Conservation (phyloP, 176 grass and related monocot genomes). For the Poa pratensis region DNA sequence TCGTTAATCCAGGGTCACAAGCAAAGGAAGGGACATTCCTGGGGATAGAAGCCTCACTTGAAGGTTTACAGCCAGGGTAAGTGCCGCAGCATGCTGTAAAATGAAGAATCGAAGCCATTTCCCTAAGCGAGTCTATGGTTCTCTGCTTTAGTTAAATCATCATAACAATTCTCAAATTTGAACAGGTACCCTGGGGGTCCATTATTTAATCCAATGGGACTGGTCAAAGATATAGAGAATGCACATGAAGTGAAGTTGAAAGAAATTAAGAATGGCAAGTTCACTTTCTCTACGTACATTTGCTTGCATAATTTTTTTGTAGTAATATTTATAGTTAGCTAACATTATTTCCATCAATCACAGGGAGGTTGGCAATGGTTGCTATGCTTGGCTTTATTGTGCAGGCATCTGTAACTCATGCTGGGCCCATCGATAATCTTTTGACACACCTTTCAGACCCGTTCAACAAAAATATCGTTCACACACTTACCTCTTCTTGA, state of each 20-base stretch:
- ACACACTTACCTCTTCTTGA: constrained; percentile 48
- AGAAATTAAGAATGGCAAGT: constrained; percentile 95
- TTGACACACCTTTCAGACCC: constrained; percentile 82
- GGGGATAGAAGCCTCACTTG: constrained; percentile 79
- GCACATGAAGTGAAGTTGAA: constrained; percentile 79
- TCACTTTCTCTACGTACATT: not conserved
- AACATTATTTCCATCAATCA: constrained; percentile 4
- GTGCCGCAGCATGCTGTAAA: not conserved
- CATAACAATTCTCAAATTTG: not conserved
- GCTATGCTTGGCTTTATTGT: constrained; percentile 89
- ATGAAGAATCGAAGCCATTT: not conserved
- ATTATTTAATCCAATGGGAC: constrained; percentile 80
- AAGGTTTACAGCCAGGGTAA: constrained; percentile 75
- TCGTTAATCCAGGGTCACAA: constrained; percentile 73
- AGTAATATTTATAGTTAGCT: constrained; percentile 2
- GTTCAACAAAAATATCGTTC: constrained; percentile 76
- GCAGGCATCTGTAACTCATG: constrained; percentile 76
- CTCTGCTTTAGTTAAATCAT: constrained; percentile 7
- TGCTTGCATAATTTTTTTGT: not conserved
- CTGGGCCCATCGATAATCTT: constrained; percentile 81
- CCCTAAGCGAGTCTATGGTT: not conserved
- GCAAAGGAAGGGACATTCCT: constrained; percentile 83
- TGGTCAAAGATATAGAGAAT: constrained; percentile 79
- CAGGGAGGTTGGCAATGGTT: constrained; percentile 89
- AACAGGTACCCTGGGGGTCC: constrained; percentile 85